Conservation (phyloP, 352 stramenopile genomes). For the Globisporangium solare region DNA sequence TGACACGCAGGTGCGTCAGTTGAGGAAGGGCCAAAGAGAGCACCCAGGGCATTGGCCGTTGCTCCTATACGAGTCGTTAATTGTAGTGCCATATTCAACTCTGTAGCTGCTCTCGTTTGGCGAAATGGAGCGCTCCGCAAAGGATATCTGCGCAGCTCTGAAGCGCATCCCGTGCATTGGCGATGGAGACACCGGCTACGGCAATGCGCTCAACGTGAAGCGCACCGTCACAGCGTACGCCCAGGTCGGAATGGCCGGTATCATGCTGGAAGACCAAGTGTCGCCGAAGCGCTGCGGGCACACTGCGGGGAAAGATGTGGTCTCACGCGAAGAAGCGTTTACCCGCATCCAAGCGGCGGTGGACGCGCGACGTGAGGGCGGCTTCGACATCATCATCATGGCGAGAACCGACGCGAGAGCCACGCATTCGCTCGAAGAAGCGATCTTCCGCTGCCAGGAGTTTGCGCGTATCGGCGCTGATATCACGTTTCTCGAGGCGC, state of each 20-base stretch:
- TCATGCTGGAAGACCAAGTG: constrained; percentile 95
- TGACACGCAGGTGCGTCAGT: constrained; percentile 77
- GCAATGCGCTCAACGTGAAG: constrained; percentile 93
- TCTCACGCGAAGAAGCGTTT: constrained; percentile 84
- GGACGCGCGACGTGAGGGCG: constrained; percentile 83
- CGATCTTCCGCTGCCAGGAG: constrained; percentile 88
- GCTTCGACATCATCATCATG: constrained; percentile 91
- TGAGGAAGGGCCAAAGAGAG: too few relatives aligned
- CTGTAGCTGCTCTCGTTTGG: constrained; percentile 51
- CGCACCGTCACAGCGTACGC: constrained; percentile 89
- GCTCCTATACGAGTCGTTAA: too few relatives aligned
- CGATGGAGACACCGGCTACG: constrained; percentile 90
- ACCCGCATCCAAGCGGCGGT: constrained; percentile 84
- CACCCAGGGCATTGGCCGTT: too few relatives aligned
- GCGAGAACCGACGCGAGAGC: constrained; percentile 91
- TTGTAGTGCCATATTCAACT: too few relatives aligned
- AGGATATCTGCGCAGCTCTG: constrained; percentile 39
- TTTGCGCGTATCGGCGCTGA: constrained; percentile 91
- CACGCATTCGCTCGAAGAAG: constrained; percentile 89
- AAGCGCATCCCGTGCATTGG: constrained; percentile 61
- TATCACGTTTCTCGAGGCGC: constrained; percentile 95
- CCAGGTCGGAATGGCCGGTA: constrained; percentile 87
- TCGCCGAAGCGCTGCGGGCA: constrained; percentile 92
- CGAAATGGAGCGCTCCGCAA: constrained; percentile 49
- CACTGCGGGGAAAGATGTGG: constrained; percentile 88